Base-by-base conservation (phyloP, 1,139 yeast genomes). In the Kodamaea plutei region DNA sequence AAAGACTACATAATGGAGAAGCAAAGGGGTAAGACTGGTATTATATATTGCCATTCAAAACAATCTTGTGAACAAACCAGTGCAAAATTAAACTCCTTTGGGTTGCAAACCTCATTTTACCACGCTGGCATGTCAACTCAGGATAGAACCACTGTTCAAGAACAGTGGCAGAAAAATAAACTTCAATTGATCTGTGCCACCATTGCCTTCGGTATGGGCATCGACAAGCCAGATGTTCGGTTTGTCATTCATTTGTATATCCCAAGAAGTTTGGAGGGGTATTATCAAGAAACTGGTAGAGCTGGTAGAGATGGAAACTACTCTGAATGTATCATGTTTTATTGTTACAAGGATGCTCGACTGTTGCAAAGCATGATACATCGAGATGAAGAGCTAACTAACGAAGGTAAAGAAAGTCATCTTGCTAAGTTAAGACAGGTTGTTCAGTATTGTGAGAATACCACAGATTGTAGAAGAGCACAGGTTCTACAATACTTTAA, bases 131-230 rank as follows among this genome's bases (percentile, higher is more conserved):
- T 93, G 89, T 68, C 73, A 6, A 74, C 91, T 0, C 84, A 82
- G 11, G 89, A 81, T 23, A 64, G 97, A 38, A 62, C 76, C 12
- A 48, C 58, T 4, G 76, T 87, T 13, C 98, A 93, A 54, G 64
- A 63, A 16, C 68, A 64, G 27, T 93, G 99, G 99, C 98, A 93
- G 53, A 54, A 62, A 2, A 84, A 84, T 36, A 54, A 59, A 15
- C 59, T 80, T 12, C 84, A 79, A 48, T 79, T 88, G 1, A 87
- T 91, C 8, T 91, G 97, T 60, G 98, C 98, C 0, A 91, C 98
- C 0, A 85, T 91, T 43, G 98, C 97, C 0, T 91, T 91, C 67
- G 98, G 98, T 19, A 91, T 91, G 97, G 98, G 98, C 32, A 91
- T 91, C 37, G 98, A 91, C 60, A 91, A 91, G 53, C 87, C 96